Evolutionary conservation across 2,329 filamentous ascomycete species (phyloP), one percentile per base, ranked within the genome.

Genomic region (Penicillium sp.): DNA sequence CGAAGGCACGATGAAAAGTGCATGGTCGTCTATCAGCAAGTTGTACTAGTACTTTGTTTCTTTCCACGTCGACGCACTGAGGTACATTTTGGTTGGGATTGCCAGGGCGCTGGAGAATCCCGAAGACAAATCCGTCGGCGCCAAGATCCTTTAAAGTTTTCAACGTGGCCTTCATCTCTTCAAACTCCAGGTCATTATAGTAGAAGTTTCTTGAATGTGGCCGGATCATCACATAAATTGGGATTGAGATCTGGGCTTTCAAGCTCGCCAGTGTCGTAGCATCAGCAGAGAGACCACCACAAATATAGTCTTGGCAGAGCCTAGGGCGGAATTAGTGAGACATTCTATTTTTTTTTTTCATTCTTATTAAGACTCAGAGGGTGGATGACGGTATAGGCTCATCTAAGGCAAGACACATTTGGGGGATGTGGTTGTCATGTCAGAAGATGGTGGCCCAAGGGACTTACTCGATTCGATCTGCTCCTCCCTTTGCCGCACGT

Each of bases 1-100:
- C 81, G 55, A 83, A 79, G 0, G 80, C 81, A 7, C 80, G 72
- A 60, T 83, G 80, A 46, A 84, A 84, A 2, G 80, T 83, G 59
- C 79, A 82, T 2, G 76, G 75, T 21, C 72, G 60, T 3, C 72
- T 70, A 2, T 55, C 61, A 1, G 79, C 78, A 3, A 72, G 54
- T 10, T 61, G 48, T 0, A 83, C 73, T 5, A 83, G 62, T 40
- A 73, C 65, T 18, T 51, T 58, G 41, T 76, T 80, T 18, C 70
- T 65, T n/a, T 52, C 50, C 3, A 68, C 51, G 56, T 83, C 78
- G 4, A 84, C 63, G 45, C 46, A 44, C 12, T 27, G 10, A 3
- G 13, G 5, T 13, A 26, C 10, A 3, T 15, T 27, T 23, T 3
- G 46, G 45, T 2, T 50, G 32, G 9, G 9, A 3, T 15, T 8